These are phyloP conservation scores for Rhizopogon vesiculosus DNA, from an alignment of 768 basidiomycete species.

Conservation along the genomic window DNA sequence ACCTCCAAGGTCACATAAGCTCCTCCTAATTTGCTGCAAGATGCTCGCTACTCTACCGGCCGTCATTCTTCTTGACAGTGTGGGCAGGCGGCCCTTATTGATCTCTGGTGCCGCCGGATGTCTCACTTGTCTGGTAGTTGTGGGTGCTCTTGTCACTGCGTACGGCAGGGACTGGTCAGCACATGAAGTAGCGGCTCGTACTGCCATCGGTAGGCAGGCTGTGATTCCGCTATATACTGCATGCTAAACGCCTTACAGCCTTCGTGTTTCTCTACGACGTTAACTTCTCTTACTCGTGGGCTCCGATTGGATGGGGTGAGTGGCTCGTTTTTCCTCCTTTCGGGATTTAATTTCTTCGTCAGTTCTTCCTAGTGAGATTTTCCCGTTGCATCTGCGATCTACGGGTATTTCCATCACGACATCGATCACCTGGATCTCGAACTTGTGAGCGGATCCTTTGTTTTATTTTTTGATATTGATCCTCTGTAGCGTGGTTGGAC, in stretches of 20 bases:
- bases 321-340: neutral
- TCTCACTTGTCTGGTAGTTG: slow-evolving; percentile 20
- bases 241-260: slow-evolving; percentile 17
- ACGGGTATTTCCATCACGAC: slow-evolving; percentile 39
- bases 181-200: slow-evolving; percentile 22
- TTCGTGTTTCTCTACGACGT: slow-evolving; percentile 37
- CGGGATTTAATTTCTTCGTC: slow-evolving; percentile 6
- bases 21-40: slow-evolving; percentile 9
- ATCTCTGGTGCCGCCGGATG: slow-evolving; percentile 36
- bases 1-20: too few species aligned
- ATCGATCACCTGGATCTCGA: slow-evolving; percentile 38
- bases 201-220: slow-evolving; percentile 22
- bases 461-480: neutral
- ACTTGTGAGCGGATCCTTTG: slow-evolving; percentile 19
- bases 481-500: slow-evolving; percentile 18
- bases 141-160: slow-evolving; percentile 22
- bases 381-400: slow-evolving; percentile 36
- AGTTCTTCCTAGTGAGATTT: slow-evolving; percentile 37
- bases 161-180: slow-evolving; percentile 24
- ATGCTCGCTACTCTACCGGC: slow-evolving; percentile 31
- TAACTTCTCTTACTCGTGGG: slow-evolving; percentile 32
- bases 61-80: slow-evolving; percentile 29
- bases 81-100: slow-evolving; percentile 35
- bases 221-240: slow-evolving; percentile 9
- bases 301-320: slow-evolving; percentile 24